Evolutionary conservation across 805 yeast species (phyloP), one percentile per base, ranked within the genome.

Genomic region (Yarrowia osloensis): DNA sequence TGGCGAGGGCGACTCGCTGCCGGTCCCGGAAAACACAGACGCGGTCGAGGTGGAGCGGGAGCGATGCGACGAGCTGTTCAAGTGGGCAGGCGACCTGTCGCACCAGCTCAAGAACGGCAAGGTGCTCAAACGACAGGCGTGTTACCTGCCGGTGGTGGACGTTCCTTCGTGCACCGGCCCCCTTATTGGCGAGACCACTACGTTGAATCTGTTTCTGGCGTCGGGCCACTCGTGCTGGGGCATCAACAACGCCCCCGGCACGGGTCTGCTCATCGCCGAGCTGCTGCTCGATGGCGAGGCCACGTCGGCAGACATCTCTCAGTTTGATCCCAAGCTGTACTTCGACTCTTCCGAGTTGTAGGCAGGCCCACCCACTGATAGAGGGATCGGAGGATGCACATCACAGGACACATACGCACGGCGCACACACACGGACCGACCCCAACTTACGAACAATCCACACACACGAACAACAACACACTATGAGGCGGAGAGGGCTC

Each of bases 211-310:
- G 69, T 89, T 80, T 72, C 77, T 94, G 67, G 97, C 97, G 2
- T 85, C 94, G 17, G 99, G 98, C 0, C 99, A 94, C 77, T 89
- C 97, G 17, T 95, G 98, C 78, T 94, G 99, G 99, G 99, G 99
- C 24, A 95, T 94, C 70, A 95, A 94, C 79, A 94, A 95, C 77
- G 97, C 97, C 0, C 98, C 98, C 0, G 98, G 90, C 4, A 93
- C 98, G 0, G 99, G 99, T n/a, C 86, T 91, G 74, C 83, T 95
- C 42, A 84, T 94, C 87, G 87, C 97, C 70, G 98, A 94, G 78
- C 73, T 94, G 66, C 77, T 94, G 54, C 77, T 94, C 52, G 98
- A 94, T 62, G 98, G 98, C 13, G 86, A 85, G 70, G 88, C 89
- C 9, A 81, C 78, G 40, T 85, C 91, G 68, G 95, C 97, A 28